These are phyloP conservation scores for Hypoxylon sp. DNA, from an alignment of 2,329 filamentous ascomycete species.

Conservation along the genomic window DNA sequence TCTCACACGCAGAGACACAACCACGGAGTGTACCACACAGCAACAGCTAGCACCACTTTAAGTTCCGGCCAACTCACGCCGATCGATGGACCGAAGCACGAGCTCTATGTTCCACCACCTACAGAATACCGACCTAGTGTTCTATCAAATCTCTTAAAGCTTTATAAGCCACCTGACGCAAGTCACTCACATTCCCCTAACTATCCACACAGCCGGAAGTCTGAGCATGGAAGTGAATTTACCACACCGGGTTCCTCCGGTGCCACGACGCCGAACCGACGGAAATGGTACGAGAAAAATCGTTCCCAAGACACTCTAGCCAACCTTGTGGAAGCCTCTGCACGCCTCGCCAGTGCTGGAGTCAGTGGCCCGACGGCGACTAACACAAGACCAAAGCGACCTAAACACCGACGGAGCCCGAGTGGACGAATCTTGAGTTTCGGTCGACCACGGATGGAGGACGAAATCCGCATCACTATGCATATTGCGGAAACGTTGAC, in stretches of 20 bases:
- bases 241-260: constrained; percentile 59
- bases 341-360: constrained; percentile 58
- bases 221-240: constrained; percentile 48
- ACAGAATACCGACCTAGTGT: constrained; percentile 62
- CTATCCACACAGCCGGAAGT: constrained; percentile 51
- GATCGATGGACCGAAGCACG: constrained; percentile 58
- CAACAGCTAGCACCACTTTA: constrained; percentile 30
- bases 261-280: constrained; percentile 60
- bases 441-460: constrained; percentile 60
- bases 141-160: constrained; percentile 63
- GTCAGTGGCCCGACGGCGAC: constrained; percentile 35
- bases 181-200: constrained; percentile 42
- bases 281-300: constrained; percentile 66
- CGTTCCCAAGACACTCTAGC: constrained; percentile 63
- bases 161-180: constrained; percentile 60
- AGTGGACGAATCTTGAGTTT: constrained; percentile 57
- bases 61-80: constrained; percentile 50
- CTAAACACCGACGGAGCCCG: constrained; percentile 57
- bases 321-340: constrained; percentile 64
- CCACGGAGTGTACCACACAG: constrained; percentile 36
- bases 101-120: constrained; percentile 60
- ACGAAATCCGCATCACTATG: constrained; percentile 63
- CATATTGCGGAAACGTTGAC: constrained; percentile 78
- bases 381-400: constrained; percentile 53
- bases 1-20: constrained; percentile 57